Percentiles rank a stretch among this genome's conserved stretches.
Evolutionary conservation across 768 basidiomycete genomes (phyloP).

Genomic region (Leucocoprinus birnbaumii): DNA sequence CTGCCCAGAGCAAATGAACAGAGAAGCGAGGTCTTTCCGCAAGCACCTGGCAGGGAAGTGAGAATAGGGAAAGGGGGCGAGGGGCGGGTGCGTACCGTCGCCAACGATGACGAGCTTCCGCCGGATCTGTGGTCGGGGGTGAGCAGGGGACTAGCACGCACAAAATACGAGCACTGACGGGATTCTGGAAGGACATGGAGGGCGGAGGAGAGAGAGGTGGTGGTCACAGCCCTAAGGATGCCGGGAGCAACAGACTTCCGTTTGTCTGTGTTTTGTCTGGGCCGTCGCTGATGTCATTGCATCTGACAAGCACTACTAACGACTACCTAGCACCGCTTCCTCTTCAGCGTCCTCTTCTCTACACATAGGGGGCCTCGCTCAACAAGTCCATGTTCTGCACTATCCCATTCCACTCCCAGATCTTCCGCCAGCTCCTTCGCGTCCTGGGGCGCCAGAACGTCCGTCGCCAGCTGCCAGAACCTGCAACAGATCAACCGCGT

Average conservation of each 20-base stretch:
- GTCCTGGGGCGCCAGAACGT: conserved; percentile 65
- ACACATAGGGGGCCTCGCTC: conserved; percentile 64
- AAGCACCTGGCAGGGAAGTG: conserved; percentile 61
- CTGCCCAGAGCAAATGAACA: conserved; percentile 93
- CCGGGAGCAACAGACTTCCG: conserved; percentile 26
- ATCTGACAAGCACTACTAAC: conserved; percentile 1
- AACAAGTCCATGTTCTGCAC: conserved; percentile 62
- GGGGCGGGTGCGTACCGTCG: conserved; percentile 64
- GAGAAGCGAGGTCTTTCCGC: conserved; percentile 91
- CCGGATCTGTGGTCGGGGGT: conserved; percentile 59
- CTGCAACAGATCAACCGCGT: conserved; percentile 33
- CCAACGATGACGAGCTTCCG: conserved; percentile 96
- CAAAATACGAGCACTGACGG: conserved; percentile 39
- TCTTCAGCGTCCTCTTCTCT: conserved; percentile 40
- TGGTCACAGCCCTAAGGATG: conserved; percentile 12
- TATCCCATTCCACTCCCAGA: conserved; percentile 79
- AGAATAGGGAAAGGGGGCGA: conserved; percentile 17
- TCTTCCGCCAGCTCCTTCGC: conserved; percentile 66
- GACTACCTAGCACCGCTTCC: conserved; percentile 37
- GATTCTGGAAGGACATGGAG: conserved; percentile 50
- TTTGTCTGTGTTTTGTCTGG: conserved; percentile 20
- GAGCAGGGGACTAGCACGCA: conserved; percentile 14
- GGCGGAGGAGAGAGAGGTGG: conserved; percentile 5
- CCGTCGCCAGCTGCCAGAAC: conserved; percentile 72
- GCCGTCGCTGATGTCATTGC: conserved; percentile 17